Percentiles rank a stretch among this genome's conserved stretches.
These are phyloP conservation scores for Botrytis fabae DNA, from an alignment of 2,329 filamentous ascomycete species.

Conservation along the genomic window DNA sequence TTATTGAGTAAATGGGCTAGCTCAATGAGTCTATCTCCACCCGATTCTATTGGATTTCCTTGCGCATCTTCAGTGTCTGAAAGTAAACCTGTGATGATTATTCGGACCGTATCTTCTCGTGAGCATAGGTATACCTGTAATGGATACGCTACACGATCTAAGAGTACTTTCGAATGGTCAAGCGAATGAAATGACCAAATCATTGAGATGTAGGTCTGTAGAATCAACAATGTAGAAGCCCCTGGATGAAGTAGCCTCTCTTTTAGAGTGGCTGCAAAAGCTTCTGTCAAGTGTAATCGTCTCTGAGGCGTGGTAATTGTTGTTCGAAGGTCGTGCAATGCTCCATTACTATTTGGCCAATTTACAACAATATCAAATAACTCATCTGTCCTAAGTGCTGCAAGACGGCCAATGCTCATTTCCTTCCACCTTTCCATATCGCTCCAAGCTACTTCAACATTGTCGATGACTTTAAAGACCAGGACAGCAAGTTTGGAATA, in stretches of 20 bases:
- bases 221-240: slow-evolving; percentile 71
- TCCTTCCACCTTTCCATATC: slow-evolving; percentile 70
- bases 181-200: slow-evolving; percentile 75
- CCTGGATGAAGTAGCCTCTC: slow-evolving; percentile 72
- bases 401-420: slow-evolving; percentile 67
- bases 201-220: slow-evolving; percentile 76
- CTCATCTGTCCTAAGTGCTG: slow-evolving; percentile 66
- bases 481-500: slow-evolving; percentile 66
- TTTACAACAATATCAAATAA: slow-evolving; percentile 77
- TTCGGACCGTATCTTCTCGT: slow-evolving; percentile 73
- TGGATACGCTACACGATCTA: slow-evolving; percentile 71
- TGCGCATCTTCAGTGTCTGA: slow-evolving; percentile 55
- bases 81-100: slow-evolving; percentile 73
- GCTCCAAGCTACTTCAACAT: slow-evolving; percentile 47
- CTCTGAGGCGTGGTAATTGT: slow-evolving; percentile 68
- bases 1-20: slow-evolving; percentile 61
- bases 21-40: slow-evolving; percentile 59
- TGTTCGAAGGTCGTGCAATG: slow-evolving; percentile 71
- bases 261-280: slow-evolving; percentile 66
- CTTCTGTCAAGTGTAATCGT: slow-evolving; percentile 68
- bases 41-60: slow-evolving; percentile 40
- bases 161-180: slow-evolving; percentile 74
- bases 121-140: slow-evolving; percentile 75
- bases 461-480: slow-evolving; percentile 50
- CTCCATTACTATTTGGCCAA: slow-evolving; percentile 72